phyloP scores from a whole-genome alignment of 768 basidiomycete species.

The Auricularia heimuer region DNA sequence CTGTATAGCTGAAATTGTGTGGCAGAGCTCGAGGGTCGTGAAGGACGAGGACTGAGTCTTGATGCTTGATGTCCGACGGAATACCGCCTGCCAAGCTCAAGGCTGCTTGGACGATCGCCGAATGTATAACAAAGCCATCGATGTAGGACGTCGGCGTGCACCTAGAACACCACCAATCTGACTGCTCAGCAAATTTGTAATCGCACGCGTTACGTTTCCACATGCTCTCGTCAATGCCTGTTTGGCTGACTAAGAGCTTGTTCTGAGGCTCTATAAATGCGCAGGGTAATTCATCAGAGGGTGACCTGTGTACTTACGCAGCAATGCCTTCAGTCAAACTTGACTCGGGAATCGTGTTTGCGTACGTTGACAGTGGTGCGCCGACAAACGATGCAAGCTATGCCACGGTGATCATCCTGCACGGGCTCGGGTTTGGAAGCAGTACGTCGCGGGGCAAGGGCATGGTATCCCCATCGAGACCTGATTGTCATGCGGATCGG shows the following conservation, averaged over 20 bases:
- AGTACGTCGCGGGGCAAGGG: neutral
- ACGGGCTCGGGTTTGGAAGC: neutral
- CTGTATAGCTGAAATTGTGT: neutral
- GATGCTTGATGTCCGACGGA: neutral
- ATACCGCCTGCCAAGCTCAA: neutral
- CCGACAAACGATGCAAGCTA: neutral
- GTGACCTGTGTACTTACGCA: neutral
- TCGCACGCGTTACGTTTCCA: too few species aligned
- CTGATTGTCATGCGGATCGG: neutral
- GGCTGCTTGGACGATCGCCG: neutral
- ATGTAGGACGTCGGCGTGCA: too few species aligned
- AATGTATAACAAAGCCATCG: too few species aligned
- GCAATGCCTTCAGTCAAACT: neutral
- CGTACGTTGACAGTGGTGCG: neutral
- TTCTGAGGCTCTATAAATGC: too few species aligned
- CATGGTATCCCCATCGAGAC: neutral
- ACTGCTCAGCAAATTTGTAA: too few species aligned
- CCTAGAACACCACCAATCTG: too few species aligned
- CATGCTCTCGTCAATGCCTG: too few species aligned
- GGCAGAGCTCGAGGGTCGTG: neutral
- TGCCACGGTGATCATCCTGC: neutral
- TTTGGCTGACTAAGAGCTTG: too few species aligned
- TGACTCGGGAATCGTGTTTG: neutral
- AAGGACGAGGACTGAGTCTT: neutral
- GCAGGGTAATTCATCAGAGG: neutral